These are phyloP conservation scores for Fonsecaea monophora DNA, from an alignment of 2,329 filamentous ascomycete species.

Conservation along the genomic window DNA sequence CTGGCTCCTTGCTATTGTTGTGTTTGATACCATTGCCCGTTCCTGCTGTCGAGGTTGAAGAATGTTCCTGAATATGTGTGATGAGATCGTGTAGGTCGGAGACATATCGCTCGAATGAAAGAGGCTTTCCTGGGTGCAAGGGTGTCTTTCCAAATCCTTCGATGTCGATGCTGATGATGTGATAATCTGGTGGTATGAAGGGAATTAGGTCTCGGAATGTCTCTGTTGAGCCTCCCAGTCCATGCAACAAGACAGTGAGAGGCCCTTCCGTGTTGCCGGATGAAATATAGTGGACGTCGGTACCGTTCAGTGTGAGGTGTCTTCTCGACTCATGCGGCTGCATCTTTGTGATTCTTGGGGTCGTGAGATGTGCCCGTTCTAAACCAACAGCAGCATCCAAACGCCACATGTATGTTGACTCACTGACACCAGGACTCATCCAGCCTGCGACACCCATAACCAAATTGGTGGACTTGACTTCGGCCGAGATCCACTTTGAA, in stretches of 20 bases:
- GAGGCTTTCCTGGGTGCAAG: constrained; percentile 22
- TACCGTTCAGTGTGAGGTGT: constrained; percentile 33
- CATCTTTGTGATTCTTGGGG: constrained; percentile 14
- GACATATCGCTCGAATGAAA: constrained; percentile 42
- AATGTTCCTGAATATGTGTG: constrained; percentile 32
- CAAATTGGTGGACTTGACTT: background rate
- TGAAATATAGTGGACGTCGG: constrained; percentile 41
- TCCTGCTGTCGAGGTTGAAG: constrained; percentile 11
- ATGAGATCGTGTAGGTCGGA: constrained; percentile 41
- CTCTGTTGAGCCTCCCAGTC: constrained; percentile 41
- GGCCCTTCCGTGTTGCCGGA: constrained; percentile 39
- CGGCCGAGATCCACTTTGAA: background rate
- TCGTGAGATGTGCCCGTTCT: background rate
- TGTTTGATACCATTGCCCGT: constrained; percentile 6
- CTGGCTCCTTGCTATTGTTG: constrained; percentile 11
- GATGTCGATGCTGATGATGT: constrained; percentile 41
- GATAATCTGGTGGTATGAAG: constrained; percentile 30
- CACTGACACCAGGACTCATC: background rate
- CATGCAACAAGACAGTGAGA: constrained; percentile 43
- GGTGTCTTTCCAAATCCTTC: constrained; percentile 43
- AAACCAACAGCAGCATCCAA: background rate
- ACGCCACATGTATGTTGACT: constrained; percentile 1
- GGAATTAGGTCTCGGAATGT: constrained; percentile 38
- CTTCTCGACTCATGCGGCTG: constrained; percentile 2
- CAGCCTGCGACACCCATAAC: background rate